Base-by-base conservation (phyloP, 495 filamentous ascomycete species). In the Hyphodiscus hymeniophilus region DNA sequence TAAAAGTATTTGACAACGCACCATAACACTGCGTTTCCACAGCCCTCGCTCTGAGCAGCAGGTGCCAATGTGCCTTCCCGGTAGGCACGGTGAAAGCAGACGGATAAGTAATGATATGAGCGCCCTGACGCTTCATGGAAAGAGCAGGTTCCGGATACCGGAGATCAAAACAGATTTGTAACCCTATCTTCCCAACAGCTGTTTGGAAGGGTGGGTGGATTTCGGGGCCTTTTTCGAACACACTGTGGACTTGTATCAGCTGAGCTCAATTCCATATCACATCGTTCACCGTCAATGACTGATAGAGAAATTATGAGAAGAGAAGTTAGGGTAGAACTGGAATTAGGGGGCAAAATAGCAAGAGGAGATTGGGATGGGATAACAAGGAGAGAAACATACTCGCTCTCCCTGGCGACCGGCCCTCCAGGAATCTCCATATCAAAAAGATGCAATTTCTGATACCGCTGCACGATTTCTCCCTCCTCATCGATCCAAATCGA, bases 11-110 rank as follows among this genome's bases (percentile, higher is more conserved):
- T n/a, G n/a, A n/a, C n/a, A n/a, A n/a, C n/a, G n/a, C n/a, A n/a
- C n/a, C 83, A 66, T 82, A 96, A 2, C 73, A 72, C 61, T 95
- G 89, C 1, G 82, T 89, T 65, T 96, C 91, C 45, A 96, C 87
- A 4, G 90, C 91, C 40, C 90, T 71, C 1, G 89, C 83, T 21
- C 85, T 69, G 8, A 96, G 66, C 1, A 96, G 64, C 0, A 75
- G 63, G 50, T 83, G 76, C 89, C 90, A 96, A 62, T 96, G 91
- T 7, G 84, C 88, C 35, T 68, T 68, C 0, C 91, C 90, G 0
- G 90, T 95, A 3, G 83, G 82, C 1, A 92, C 72, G 5, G 89
- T 95, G 60, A 95, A 96, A 11, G 90, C 89, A 1, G 82, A 88
- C 3, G 90, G 90, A 61, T 85, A 95, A 0, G 87, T 81, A 42